These are phyloP conservation scores for Euryodendron excelsum DNA, from an alignment of 148 eudicot genomes.

Conservation along the genomic window DNA sequence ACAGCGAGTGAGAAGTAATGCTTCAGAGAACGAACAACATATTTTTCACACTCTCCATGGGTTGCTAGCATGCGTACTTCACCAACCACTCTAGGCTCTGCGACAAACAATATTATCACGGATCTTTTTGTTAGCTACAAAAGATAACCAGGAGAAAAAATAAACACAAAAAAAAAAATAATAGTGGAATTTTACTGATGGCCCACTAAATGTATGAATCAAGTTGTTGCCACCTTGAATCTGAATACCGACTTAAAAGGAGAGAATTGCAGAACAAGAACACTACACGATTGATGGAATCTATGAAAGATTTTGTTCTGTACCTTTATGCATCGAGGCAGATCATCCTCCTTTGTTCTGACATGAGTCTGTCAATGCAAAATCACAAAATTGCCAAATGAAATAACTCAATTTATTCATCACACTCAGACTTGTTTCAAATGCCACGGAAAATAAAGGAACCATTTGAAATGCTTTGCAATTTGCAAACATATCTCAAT, in stretches of 20 bases:
- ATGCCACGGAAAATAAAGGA: background rate
- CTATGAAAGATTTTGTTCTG: background rate
- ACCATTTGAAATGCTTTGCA: background rate
- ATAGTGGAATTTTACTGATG: background rate
- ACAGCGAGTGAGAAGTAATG: background rate
- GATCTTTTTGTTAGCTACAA: background rate
- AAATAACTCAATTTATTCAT: background rate
- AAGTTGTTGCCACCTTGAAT: background rate
- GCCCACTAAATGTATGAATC: background rate
- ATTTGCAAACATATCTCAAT: background rate
- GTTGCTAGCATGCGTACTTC: conserved; percentile 18
- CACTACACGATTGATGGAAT: background rate
- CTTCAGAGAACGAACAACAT: background rate
- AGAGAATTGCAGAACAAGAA: background rate
- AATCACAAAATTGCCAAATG: conserved; percentile 4
- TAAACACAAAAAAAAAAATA: background rate
- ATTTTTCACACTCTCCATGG: background rate
- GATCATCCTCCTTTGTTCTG: conserved; percentile 58
- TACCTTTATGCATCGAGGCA: conserved; percentile 81
- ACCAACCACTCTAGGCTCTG: conserved; percentile 31
- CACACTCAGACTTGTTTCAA: background rate
- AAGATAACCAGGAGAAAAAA: background rate
- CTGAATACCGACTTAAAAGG: background rate
- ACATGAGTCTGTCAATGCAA: conserved; percentile 54
- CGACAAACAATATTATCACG: conserved; percentile 2